Conservation (phyloP, 2,329 filamentous ascomycete species). For the Colletotrichum noveboracense region DNA sequence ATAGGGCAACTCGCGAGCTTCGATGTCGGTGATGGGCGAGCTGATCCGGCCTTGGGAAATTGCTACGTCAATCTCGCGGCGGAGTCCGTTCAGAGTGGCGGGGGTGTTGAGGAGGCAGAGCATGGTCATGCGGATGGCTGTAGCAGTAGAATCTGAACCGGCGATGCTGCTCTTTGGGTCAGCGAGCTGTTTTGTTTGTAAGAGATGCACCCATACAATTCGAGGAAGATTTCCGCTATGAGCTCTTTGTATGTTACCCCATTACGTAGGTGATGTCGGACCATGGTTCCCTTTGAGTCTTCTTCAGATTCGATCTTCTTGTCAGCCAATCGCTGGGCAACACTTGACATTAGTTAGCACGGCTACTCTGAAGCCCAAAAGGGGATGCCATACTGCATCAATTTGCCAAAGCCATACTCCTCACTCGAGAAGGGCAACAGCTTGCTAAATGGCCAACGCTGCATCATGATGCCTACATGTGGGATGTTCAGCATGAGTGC, state of each 20-base stretch:
- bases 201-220: neutral
- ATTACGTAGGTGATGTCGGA: conserved; percentile 30
- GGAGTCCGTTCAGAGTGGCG: conserved; percentile 47
- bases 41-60: conserved; percentile 5
- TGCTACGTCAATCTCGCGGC: conserved; percentile 49
- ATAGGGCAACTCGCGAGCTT: conserved; percentile 43
- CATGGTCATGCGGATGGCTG: conserved; percentile 49
- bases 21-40: conserved; percentile 34
- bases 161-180: conserved; percentile 26
- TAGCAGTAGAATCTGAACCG: conserved; percentile 40
- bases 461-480: conserved; percentile 24
- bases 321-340: conserved; percentile 30
- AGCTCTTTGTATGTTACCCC: conserved; percentile 30
- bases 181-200: neutral
- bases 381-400: conserved; percentile 22
- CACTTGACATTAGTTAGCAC: neutral
- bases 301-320: conserved; percentile 26
- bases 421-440: conserved; percentile 28
- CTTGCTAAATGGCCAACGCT: conserved; percentile 21
- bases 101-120: conserved; percentile 58
- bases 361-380: too few relatives aligned
- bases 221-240: conserved; percentile 28
- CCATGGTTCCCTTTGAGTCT: conserved; percentile 31
- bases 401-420: conserved; percentile 38
- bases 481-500: conserved; percentile 28